A percentile compares a stretch with the other conserved stretches of the same genome.
Evolutionary conservation across 306 rosid species (phyloP).

Genomic region (Luffa aegyptiaca): DNA sequence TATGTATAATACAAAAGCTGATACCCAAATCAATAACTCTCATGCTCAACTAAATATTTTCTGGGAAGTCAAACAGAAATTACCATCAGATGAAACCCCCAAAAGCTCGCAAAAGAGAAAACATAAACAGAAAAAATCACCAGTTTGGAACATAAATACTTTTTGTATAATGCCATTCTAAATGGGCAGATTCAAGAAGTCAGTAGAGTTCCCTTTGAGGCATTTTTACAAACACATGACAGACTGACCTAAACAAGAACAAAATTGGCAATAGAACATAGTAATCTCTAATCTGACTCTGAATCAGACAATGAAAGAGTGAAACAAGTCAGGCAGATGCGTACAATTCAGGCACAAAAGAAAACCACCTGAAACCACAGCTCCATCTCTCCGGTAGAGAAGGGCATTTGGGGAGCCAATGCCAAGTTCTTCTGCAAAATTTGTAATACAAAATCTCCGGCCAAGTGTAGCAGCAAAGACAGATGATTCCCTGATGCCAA

Average conservation of each 20-base stretch:
- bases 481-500: slow-evolving; percentile 82
- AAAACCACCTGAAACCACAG: slow-evolving; percentile 84
- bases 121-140: background rate
- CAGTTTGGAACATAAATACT: background rate
- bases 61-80: background rate
- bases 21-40: background rate
- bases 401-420: slow-evolving; percentile 83
- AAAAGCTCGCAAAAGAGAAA: background rate
- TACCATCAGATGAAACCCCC: background rate
- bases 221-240: background rate
- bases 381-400: slow-evolving; percentile 68
- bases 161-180: background rate
- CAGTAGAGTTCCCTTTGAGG: background rate
- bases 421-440: slow-evolving; percentile 68
- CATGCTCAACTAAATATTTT: background rate
- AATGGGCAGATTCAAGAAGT: background rate
- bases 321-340: slow-evolving; percentile 27
- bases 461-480: slow-evolving; percentile 86
- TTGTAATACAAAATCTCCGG: slow-evolving; percentile 82
- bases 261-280: background rate
- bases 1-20: too few relatives aligned
- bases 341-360: slow-evolving; percentile 60
- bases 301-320: background rate
- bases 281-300: background rate
- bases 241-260: background rate